Evolutionary conservation across 176 grass and related monocot genomes (phyloP).

Genomic region (Oryza nivara): DNA sequence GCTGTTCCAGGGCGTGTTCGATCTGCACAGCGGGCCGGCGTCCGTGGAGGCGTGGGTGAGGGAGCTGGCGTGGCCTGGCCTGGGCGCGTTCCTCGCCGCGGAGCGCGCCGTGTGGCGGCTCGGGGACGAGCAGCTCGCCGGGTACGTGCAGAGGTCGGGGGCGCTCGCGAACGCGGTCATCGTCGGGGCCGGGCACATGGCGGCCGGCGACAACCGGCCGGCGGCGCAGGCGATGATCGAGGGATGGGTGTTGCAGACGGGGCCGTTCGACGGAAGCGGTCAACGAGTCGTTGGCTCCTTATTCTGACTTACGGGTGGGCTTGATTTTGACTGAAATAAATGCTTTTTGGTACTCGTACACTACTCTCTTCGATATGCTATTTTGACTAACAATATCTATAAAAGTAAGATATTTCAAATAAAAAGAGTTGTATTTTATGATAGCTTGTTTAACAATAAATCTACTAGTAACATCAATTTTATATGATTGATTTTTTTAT

Average conservation of each 20-base stretch:
- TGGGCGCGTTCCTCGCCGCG: conserved; percentile 53
- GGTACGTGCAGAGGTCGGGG: conserved; percentile 52
- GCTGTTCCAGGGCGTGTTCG: conserved; percentile 63
- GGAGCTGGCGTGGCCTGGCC: conserved; percentile 62
- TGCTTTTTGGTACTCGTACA: too few relatives aligned
- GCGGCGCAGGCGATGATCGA: conserved; percentile 78
- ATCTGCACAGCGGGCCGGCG: conserved; percentile 55
- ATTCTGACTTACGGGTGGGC: too few relatives aligned
- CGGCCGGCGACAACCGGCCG: conserved; percentile 46
- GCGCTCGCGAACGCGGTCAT: conserved; percentile 52
- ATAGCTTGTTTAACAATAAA: too few relatives aligned
- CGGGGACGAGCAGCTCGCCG: conserved; percentile 32
- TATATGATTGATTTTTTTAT: too few relatives aligned
- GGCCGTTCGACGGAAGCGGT: conserved; percentile 17
- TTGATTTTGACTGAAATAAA: too few relatives aligned
- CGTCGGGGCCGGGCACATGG: conserved; percentile 67
- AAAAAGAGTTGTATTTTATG: too few relatives aligned
- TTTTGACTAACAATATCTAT: too few relatives aligned
- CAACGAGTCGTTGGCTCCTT: too few relatives aligned
- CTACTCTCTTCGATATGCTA: too few relatives aligned
- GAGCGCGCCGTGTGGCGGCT: conserved; percentile 65
- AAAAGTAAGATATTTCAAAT: too few relatives aligned
- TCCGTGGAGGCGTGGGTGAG: conserved; percentile 67
- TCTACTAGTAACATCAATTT: too few relatives aligned
- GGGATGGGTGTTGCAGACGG: conserved; percentile 63